Conservation (phyloP, 257 asterid species). For the Haberlea rhodopensis region DNA sequence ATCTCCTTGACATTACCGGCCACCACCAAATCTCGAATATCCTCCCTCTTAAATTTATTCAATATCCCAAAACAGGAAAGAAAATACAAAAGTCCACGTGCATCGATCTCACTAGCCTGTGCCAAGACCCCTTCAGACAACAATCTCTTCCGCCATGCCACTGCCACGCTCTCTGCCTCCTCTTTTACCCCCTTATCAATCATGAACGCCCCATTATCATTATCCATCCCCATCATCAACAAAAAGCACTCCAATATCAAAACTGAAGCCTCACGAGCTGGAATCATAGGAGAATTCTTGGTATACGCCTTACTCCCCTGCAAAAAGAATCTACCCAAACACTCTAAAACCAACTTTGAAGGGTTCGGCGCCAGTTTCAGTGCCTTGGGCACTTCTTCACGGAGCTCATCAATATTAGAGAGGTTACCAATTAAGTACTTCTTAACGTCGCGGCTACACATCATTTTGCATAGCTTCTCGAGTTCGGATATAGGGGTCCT, state of each 20-base stretch:
- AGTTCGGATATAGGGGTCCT: conserved; percentile 42
- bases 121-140: conserved; percentile 64
- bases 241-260: conserved; percentile 66
- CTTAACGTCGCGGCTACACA: conserved; percentile 52
- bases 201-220: conserved; percentile 19
- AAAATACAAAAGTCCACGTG: conserved; percentile 72
- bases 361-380: conserved; percentile 55
- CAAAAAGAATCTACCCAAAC: conserved; percentile 66
- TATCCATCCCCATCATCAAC: conserved; percentile 52
- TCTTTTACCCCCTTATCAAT: conserved; percentile 45
- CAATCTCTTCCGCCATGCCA: conserved; percentile 75
- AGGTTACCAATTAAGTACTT: conserved; percentile 45
- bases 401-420: conserved; percentile 36
- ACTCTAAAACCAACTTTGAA: conserved; percentile 58
- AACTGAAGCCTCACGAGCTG: conserved; percentile 67
- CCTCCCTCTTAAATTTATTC: conserved; percentile 43
- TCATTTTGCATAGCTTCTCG: conserved; percentile 45
- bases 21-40: conserved; percentile 57
- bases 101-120: conserved; percentile 58
- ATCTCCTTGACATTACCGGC: conserved; percentile 63
- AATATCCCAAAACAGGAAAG: conserved; percentile 75
- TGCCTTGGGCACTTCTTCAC: conserved; percentile 67
- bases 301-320: conserved; percentile 63
- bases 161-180: conserved; percentile 58
- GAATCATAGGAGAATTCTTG: conserved; percentile 51